Conservation (phyloP, 139 green algal genomes). For the Chlorella sorokiniana region DNA sequence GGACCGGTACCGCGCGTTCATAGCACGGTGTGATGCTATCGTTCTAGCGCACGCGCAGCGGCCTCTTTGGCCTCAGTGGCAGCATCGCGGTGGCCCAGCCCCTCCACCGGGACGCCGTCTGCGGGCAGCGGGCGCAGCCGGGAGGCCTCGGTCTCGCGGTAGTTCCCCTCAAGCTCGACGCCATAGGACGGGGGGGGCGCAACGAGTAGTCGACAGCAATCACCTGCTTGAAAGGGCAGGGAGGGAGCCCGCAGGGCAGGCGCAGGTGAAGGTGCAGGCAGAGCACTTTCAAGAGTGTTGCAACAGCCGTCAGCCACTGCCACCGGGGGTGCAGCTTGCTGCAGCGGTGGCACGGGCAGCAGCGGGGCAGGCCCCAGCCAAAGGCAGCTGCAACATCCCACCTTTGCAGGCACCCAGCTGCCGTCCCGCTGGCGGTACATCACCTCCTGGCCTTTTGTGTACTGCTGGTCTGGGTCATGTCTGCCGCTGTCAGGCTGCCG, state of each 20-base stretch:
- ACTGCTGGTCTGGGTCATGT: no score
- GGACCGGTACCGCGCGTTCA: not conserved
- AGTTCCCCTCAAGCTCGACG: conserved; percentile 20
- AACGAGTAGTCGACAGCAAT: conserved; percentile 26
- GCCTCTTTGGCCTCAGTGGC: conserved; percentile 38
- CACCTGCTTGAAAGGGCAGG: not conserved
- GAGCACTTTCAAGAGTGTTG: not conserved
- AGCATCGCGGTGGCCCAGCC: conserved; percentile 8
- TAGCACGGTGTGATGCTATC: not conserved
- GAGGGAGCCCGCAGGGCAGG: not conserved
- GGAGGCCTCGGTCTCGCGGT: conserved; percentile 27
- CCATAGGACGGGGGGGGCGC: conserved; percentile 31
- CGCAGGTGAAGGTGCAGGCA: no score
- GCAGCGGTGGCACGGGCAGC: not conserved
- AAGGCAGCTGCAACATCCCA: not conserved
- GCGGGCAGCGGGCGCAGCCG: not conserved
- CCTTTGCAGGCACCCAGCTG: not conserved
- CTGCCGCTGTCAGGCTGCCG: no score
- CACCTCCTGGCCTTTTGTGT: conserved; percentile 18
- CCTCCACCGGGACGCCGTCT: not conserved
- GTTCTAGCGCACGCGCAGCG: conserved; percentile 11
- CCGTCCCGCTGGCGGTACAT: conserved; percentile 20
- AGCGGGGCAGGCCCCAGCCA: not conserved
- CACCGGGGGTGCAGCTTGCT: not conserved
- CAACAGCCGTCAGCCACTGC: not conserved